Evolutionary conservation across 2,329 filamentous ascomycete species (phyloP).

Genomic region (Claviceps maximensis): DNA sequence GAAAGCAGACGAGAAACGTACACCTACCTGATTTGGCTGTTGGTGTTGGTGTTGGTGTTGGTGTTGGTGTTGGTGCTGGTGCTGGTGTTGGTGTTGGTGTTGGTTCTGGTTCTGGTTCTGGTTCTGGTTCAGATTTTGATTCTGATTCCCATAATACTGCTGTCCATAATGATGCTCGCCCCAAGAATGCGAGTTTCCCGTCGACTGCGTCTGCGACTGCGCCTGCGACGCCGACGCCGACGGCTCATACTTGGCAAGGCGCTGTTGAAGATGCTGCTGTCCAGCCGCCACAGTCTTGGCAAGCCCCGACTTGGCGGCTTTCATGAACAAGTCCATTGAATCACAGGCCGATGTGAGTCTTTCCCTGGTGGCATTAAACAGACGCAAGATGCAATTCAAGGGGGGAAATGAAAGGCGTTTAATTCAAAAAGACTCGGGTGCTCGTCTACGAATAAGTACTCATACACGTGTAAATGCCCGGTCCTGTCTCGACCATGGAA

Average conservation of each 20-base stretch:
- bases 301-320: slow-evolving; percentile 8
- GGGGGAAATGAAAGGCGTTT: not conserved
- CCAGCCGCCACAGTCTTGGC: slow-evolving; percentile 8
- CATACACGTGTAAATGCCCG: no score
- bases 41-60: not conserved
- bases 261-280: slow-evolving; percentile 9
- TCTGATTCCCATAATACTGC: not conserved
- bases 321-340: slow-evolving; percentile 8
- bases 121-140: not conserved
- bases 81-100: not conserved
- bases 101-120: not conserved
- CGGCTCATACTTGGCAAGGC: slow-evolving; percentile 6
- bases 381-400: not conserved
- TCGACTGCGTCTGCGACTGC: not conserved
- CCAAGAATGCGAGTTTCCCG: not conserved
- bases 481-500: no score
- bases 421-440: no score
- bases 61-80: not conserved
- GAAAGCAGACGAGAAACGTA: not conserved
- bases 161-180: slow-evolving; percentile 1
- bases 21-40: not conserved
- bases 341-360: not conserved
- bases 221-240: not conserved
- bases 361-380: not conserved
- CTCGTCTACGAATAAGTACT: no score